phyloP scores from a whole-genome alignment of 345 rosid genomes.

The Rhizophora apiculata region DNA sequence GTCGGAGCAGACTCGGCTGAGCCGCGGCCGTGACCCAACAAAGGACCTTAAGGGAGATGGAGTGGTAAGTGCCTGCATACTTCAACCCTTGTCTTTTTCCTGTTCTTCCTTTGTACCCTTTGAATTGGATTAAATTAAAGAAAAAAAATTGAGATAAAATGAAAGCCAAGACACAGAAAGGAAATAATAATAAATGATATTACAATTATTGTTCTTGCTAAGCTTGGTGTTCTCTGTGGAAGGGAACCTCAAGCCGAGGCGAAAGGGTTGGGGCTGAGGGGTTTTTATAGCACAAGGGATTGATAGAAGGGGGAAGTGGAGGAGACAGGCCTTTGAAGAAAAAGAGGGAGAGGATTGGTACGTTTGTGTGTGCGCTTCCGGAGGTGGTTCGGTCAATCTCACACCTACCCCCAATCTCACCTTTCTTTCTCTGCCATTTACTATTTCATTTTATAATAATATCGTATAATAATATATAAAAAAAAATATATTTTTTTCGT shows the following conservation, averaged over 20 bases:
- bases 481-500: no score
- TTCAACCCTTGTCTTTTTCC: background rate
- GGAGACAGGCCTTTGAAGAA: no score
- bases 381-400: conserved; percentile 42
- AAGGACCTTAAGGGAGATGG: conserved; percentile 29
- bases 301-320: background rate
- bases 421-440: background rate
- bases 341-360: background rate
- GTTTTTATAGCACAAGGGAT: conserved; percentile 24
- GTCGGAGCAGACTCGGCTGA: conserved; percentile 1
- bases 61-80: conserved; percentile 48
- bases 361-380: background rate
- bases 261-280: background rate
- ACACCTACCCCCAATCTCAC: conserved; percentile 37
- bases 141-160: background rate
- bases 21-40: background rate
- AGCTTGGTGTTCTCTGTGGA: conserved; percentile 45
- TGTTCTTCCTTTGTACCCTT: no score
- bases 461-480: no score
- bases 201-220: background rate
- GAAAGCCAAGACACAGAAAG: background rate
- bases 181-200: background rate
- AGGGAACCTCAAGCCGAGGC: conserved; percentile 63
- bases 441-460: background rate
- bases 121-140: no score